Evolutionary conservation across 495 filamentous ascomycete species (phyloP), one percentile per base, ranked within the genome.

Genomic region (Tuber melanosporum): DNA sequence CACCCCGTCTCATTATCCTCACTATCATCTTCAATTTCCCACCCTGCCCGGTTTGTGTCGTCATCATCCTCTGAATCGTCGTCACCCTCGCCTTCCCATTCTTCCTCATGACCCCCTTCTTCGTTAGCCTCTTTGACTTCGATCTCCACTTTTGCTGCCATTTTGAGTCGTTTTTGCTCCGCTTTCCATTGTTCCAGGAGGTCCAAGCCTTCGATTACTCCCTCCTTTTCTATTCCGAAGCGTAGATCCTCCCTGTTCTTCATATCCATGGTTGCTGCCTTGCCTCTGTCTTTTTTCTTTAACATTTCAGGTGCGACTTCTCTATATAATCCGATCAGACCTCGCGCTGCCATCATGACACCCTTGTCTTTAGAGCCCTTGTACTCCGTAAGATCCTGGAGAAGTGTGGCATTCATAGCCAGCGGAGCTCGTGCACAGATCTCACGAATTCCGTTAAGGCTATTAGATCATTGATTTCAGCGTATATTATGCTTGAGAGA

Each of bases 351-450:
- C 95, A 99, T 98, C 88, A 96, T 92, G 19, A 96, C 93, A 76
- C 94, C 94, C 85, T 98, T 98, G 83, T 99, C 96, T 82, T 98
- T 98, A 83, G 92, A 95, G 86, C 95, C 97, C 75, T 94, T 89
- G 85, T 99, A 99, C 89, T 94, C 90, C 20, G 98, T 93, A 47
- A 99, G 85, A 86, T 99, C 95, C 84, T 98, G 95, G n/a, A 99
- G 87, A 19, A 98, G 87, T 0, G 95, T 97, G 77, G 97, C 92
- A 78, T 92, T 93, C 92, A 99, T 98, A 26, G 94, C 95, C 36
- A 98, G 86, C 36, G 96, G 95, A 82, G 98, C 95, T 73, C 95
- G 88, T 3, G 90, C 91, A 83, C 95, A 98, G 19, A 99, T 91
- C 83, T 99, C 95, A 73, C 95, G 89, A 83, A 98, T 98, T 36